phyloP scores from a whole-genome alignment of 768 basidiomycete species.

The Boletus reticuloceps region DNA sequence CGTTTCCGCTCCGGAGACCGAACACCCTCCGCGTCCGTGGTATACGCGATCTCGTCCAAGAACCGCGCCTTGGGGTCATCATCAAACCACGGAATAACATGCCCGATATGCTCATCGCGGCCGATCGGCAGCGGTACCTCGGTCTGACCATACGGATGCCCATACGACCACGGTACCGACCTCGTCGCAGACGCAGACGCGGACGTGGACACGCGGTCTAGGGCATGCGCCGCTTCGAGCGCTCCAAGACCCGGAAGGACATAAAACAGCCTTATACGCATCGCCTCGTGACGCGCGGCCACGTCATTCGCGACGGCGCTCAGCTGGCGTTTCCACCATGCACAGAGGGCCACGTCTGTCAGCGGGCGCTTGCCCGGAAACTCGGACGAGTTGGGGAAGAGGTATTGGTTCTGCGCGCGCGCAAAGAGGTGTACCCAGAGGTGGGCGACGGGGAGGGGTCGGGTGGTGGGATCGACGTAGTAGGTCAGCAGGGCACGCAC shows the following conservation, averaged over 20 bases:
- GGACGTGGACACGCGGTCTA: slow-evolving; percentile 40
- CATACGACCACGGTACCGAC: slow-evolving; percentile 60
- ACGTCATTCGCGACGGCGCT: slow-evolving; percentile 51
- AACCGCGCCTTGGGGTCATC: slow-evolving; percentile 97
- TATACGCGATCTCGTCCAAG: slow-evolving; percentile 84
- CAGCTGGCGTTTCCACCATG: slow-evolving; percentile 89
- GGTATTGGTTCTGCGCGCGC: slow-evolving; percentile 84
- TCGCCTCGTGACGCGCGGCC: slow-evolving; percentile 7
- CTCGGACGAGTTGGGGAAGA: slow-evolving; percentile 87
- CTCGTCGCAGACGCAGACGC: slow-evolving; percentile 15
- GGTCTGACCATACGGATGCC: slow-evolving; percentile 66
- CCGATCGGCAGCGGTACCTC: slow-evolving; percentile 44
- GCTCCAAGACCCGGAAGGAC: slow-evolving; percentile 69
- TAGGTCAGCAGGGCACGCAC: slow-evolving; percentile 62
- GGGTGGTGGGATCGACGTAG: slow-evolving; percentile 61
- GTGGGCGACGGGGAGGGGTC: slow-evolving; percentile 54
- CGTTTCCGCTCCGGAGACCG: slow-evolving; percentile 65
- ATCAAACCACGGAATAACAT: slow-evolving; percentile 86
- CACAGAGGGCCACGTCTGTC: slow-evolving; percentile 75
- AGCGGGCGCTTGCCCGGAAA: slow-evolving; percentile 68
- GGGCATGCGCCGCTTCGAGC: slow-evolving; percentile 60
- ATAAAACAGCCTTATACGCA: slow-evolving; percentile 45
- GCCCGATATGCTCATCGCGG: slow-evolving; percentile 51
- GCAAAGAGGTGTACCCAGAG: slow-evolving; percentile 90
- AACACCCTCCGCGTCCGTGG: slow-evolving; percentile 54